These are phyloP conservation scores for Dictyostelium capitatum DNA, from an alignment of 78 protist species.

Conservation along the genomic window DNA sequence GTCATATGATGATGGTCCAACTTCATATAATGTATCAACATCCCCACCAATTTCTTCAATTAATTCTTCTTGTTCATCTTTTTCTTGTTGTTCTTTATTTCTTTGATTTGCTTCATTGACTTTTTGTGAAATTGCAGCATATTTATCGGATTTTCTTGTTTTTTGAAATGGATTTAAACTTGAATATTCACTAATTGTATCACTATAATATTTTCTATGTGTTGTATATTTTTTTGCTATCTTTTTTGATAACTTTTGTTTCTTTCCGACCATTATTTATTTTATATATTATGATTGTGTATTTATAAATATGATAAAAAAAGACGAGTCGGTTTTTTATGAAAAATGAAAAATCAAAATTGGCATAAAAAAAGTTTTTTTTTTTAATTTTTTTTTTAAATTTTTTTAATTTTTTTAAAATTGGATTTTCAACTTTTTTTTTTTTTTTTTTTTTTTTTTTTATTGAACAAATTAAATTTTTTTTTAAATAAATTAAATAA, in stretches of 20 bases:
- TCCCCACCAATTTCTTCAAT: not conserved
- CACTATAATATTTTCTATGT: constrained; percentile 60
- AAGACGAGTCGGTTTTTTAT: no score
- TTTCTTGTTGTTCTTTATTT: constrained; percentile 33
- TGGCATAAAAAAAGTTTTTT: no score
- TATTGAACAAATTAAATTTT: no score
- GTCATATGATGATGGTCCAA: constrained; percentile 65
- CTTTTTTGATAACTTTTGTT: constrained; percentile 67
- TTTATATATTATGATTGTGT: no score
- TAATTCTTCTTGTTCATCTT: constrained; percentile 8
- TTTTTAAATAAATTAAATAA: no score
- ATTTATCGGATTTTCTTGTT: constrained; percentile 13
- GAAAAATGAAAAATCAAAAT: no score
- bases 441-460: no score
- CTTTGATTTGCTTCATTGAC: constrained; percentile 21
- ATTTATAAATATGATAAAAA: no score
- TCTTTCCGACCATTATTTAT: not conserved
- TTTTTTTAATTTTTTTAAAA: no score
- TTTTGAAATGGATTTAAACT: constrained; percentile 26
- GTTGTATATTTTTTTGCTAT: constrained; percentile 45
- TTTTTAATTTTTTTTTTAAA: no score
- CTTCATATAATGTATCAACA: constrained; percentile 33
- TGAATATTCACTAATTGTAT: constrained; percentile 9
- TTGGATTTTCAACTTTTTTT: no score
- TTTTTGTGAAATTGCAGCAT: constrained; percentile 34